Evolutionary conservation across 495 filamentous ascomycete genomes (phyloP), one percentile per base, ranked within the genome.

Genomic region (Astrocystis sublimbata): DNA sequence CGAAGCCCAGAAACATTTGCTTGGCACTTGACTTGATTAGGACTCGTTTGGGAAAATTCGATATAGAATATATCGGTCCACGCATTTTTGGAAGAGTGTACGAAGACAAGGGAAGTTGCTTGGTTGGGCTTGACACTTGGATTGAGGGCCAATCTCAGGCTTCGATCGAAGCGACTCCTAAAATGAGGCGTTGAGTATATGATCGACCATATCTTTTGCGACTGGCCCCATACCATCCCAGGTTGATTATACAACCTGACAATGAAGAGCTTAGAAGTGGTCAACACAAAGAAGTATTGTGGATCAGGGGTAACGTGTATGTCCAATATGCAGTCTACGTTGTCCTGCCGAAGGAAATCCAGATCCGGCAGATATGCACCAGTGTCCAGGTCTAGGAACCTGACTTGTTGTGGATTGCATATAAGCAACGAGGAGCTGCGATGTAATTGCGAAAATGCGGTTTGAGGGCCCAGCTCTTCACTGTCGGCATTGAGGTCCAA

Each of bases 11-110:
- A 15, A 10, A 50, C 46, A 41, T 68, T 66, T 24, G 33, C 49
- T 40, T 68, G 68, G 47, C 70, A 71, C 13, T 50, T 50, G 36
- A 70, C 65, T 47, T 13, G 62, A 33, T 51, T 63, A 9, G 62
- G 66, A 31, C 68, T 65, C 40, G 46, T 57, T 60, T 66, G 65
- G 31, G 42, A 51, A 21, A 75, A 63, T 41, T 70, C 53, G n/a
- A 78, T 19, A 63, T 51, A 76, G 55, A 72, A 75, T 38, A 78
- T 68, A 41, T 73, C 71, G 38, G 70, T 36, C 49, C 58, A 64
- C 24, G 55, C 8, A 36, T 58, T 58, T 51, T 43, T 58, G 63
- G 33, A 60, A 0, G 70, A 69, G 57, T 67, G 65, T 45, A 74
- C 28, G 40, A 59, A 69, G 33, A 74, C 51, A 17, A 72, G 58